A percentile compares a stretch with the other conserved stretches of the same genome.
These are phyloP conservation scores for Liriodendron chinense DNA, from an alignment of 164 flowering plant genomes.

Conservation along the genomic window DNA sequence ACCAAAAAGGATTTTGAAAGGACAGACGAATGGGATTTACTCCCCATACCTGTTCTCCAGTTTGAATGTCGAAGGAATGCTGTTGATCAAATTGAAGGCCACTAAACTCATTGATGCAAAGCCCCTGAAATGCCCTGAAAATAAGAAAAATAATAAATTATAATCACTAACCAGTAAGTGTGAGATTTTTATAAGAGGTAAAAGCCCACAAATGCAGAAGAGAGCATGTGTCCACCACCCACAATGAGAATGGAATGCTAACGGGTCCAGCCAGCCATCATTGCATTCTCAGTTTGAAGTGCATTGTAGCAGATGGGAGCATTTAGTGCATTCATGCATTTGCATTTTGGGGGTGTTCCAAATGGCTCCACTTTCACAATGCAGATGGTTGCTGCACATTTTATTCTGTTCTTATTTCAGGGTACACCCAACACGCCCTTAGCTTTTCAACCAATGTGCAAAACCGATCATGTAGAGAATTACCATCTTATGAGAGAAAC, in stretches of 20 bases:
- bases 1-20: not conserved
- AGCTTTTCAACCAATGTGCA: not conserved
- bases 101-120: conserved; percentile 88
- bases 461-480: not conserved
- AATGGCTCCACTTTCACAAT: not conserved
- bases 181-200: not conserved
- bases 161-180: not conserved
- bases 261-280: not conserved
- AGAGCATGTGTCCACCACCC: not conserved
- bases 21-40: not conserved
- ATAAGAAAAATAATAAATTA: not conserved
- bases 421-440: not conserved
- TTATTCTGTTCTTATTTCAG: not conserved
- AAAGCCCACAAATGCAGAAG: not conserved
- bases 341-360: not conserved
- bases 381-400: too few relatives aligned
- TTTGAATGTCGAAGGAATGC: conserved; percentile 69
- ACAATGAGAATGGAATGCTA: not conserved
- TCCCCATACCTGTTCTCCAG: conserved; percentile 83
- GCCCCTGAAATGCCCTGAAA: conserved; percentile 95
- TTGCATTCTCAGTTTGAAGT: too few relatives aligned
- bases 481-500: conserved; percentile 96
- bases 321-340: not conserved
- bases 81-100: conserved; percentile 85
- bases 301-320: not conserved